Evolutionary conservation across 345 rosid genomes (phyloP).

Genomic region (Euphorbia peplus): DNA sequence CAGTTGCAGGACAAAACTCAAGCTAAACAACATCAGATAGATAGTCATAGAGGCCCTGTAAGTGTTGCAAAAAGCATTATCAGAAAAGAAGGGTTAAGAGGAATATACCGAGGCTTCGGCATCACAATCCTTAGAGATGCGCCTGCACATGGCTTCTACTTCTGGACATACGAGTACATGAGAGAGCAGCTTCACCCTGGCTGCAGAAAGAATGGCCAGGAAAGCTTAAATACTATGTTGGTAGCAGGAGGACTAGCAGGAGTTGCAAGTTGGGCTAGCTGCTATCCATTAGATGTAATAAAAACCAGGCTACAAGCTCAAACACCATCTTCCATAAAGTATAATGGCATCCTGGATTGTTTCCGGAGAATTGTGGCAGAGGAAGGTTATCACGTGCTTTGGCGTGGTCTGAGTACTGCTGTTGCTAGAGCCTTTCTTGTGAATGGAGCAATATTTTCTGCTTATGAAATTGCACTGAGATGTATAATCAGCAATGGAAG

Average conservation of each 20-base stretch:
- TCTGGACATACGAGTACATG: slow-evolving; percentile 85
- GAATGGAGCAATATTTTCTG: slow-evolving; percentile 81
- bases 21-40: slow-evolving; percentile 15
- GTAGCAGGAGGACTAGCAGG: slow-evolving; percentile 85
- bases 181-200: slow-evolving; percentile 86
- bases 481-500: slow-evolving; percentile 55
- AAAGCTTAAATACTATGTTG: slow-evolving; percentile 70
- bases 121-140: slow-evolving; percentile 81
- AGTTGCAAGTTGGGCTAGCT: slow-evolving; percentile 85
- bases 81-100: slow-evolving; percentile 51
- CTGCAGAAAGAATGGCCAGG: slow-evolving; percentile 71
- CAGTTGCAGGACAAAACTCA: slow-evolving; percentile 47
- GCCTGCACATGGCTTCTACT: slow-evolving; percentile 78
- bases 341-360: slow-evolving; percentile 68
- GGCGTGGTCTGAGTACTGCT: slow-evolving; percentile 97
- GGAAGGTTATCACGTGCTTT: slow-evolving; percentile 71
- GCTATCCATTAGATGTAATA: slow-evolving; percentile 83
- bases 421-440: slow-evolving; percentile 93
- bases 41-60: slow-evolving; percentile 43
- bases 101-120: slow-evolving; percentile 68
- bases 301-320: slow-evolving; percentile 82
- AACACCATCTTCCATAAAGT: slow-evolving; percentile 39
- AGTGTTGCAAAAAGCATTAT: slow-evolving; percentile 58
- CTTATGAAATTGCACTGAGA: slow-evolving; percentile 81
- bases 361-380: slow-evolving; percentile 49